Base-by-base conservation (phyloP, 306 rosid genomes). In the Trichosanthes cucumerina region DNA sequence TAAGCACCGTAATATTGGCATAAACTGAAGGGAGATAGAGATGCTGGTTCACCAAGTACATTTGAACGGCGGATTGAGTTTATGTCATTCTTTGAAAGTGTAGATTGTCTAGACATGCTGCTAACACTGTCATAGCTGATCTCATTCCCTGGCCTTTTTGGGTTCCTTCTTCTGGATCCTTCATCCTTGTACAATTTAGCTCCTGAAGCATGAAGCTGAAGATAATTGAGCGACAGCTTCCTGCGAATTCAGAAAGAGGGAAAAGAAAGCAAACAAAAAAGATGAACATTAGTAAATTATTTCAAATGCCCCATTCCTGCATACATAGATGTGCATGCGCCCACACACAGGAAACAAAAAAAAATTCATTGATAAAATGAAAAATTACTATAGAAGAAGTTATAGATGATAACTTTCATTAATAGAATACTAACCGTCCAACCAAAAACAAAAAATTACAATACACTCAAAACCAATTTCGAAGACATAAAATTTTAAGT, bases 171-270 rank as follows among this genome's bases (percentile, higher is more conserved):
- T 84, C 84, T 92, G 44, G 86, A 28, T 84, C 91, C 88, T 84
- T 91, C 97, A 60, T 92, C 96, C 87, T 88, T 91, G 79, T 83
- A 83, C 59, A 90, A 82, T 84, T 84, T 92, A 65, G 31, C 81
- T 59, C 85, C 89, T 69, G 95, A 86, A 72, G 91, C 88, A 81
- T 85, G 88, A 74, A 88, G 97, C 84, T 90, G 97, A 57, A 95
- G 87, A 88, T 91, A 91, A 84, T 92, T 88, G 91, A 95, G 87
- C 65, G 98, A 95, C 80, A 92, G 87, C 87, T 86, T 87, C 96
- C 98, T 95, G 90, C 81, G 75, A 80, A 70, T 39, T 53, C 39
- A 18, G 21, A 31, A 53, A 52, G 49, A 28, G 79, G 12, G 43
- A 65, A 65, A 65, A 14, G 43, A 21, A 13, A 21, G 38, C 28